Percentiles rank a stretch among this genome's conserved stretches.
phyloP scores from a whole-genome alignment of 2,329 filamentous ascomycete genomes.

The Chaetomium globosum region DNA sequence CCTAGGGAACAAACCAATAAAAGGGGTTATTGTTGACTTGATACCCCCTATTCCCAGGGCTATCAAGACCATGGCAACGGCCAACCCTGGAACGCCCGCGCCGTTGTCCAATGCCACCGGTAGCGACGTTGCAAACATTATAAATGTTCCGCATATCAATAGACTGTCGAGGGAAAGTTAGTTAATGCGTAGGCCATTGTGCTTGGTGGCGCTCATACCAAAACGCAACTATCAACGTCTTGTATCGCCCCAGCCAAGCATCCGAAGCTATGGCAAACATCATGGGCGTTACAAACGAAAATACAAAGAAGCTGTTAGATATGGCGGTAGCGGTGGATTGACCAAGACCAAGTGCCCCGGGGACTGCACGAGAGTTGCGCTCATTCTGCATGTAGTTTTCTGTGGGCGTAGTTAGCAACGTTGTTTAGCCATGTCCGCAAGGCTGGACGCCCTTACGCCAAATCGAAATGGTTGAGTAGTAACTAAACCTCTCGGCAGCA shows the following conservation, averaged over 20 bases:
- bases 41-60: constrained; percentile 63
- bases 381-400: neutral
- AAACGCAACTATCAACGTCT: neutral
- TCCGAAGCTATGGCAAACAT: neutral
- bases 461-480: neutral
- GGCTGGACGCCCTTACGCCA: neutral
- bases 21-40: constrained; percentile 53
- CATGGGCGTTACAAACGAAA: neutral
- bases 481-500: neutral
- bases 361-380: neutral
- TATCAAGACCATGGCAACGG: constrained; percentile 59
- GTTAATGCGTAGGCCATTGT: neutral
- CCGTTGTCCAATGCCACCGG: constrained; percentile 54
- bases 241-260: neutral
- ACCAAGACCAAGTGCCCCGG: neutral
- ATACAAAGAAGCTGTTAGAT: neutral
- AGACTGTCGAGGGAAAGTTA: neutral
- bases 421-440: too few relatives aligned
- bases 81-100: constrained; percentile 57
- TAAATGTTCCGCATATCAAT: constrained; percentile 41
- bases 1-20: constrained; percentile 41
- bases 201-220: neutral
- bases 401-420: neutral
- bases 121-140: constrained; percentile 59
- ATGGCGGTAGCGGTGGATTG: neutral